Conservation (phyloP, 2,329 filamentous ascomycete species). For the Chaetoscypha palmicola region DNA sequence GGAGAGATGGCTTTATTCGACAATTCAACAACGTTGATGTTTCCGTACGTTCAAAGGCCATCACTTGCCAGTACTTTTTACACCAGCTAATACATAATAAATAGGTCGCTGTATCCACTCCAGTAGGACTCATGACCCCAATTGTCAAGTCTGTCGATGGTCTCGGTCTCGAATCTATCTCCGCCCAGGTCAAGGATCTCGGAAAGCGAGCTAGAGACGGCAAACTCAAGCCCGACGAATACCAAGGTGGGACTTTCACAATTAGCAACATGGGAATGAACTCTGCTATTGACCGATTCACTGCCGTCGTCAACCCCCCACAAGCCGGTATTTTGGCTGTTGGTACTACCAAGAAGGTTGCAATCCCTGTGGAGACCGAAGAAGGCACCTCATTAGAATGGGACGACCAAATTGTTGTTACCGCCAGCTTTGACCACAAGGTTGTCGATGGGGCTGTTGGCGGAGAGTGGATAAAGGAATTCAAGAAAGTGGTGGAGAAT, state of each 20-base stretch:
- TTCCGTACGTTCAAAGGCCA: slow-evolving; percentile 60
- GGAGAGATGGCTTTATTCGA: slow-evolving; percentile 84
- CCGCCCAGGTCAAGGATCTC: slow-evolving; percentile 85
- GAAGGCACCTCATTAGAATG: slow-evolving; percentile 74
- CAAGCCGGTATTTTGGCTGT: slow-evolving; percentile 94
- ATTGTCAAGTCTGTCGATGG: slow-evolving; percentile 86
- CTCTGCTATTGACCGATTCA: slow-evolving; percentile 90
- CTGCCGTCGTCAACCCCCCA: slow-evolving; percentile 97
- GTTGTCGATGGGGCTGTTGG: slow-evolving; percentile 94
- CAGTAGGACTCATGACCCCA: slow-evolving; percentile 89
- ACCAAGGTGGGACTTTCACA: slow-evolving; percentile 97
- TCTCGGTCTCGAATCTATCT: slow-evolving; percentile 84
- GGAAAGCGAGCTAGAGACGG: slow-evolving; percentile 92
- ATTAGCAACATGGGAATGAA: slow-evolving; percentile 99
- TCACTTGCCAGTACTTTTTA: not conserved
- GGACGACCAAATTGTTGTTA: slow-evolving; percentile 96
- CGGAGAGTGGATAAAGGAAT: slow-evolving; percentile 90
- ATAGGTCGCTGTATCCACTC: slow-evolving; percentile 56
- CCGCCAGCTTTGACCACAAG: slow-evolving; percentile 97
- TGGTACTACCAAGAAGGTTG: slow-evolving; percentile 92
- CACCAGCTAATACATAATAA: not conserved
- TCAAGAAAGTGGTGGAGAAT: slow-evolving; percentile 98
- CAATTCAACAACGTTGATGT: slow-evolving; percentile 92
- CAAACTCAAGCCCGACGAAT: slow-evolving; percentile 99
- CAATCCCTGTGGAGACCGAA: slow-evolving; percentile 76